Evolutionary conservation across 768 basidiomycete species (phyloP), one percentile per base, ranked within the genome.

Genomic region (Serendipita sp.): DNA sequence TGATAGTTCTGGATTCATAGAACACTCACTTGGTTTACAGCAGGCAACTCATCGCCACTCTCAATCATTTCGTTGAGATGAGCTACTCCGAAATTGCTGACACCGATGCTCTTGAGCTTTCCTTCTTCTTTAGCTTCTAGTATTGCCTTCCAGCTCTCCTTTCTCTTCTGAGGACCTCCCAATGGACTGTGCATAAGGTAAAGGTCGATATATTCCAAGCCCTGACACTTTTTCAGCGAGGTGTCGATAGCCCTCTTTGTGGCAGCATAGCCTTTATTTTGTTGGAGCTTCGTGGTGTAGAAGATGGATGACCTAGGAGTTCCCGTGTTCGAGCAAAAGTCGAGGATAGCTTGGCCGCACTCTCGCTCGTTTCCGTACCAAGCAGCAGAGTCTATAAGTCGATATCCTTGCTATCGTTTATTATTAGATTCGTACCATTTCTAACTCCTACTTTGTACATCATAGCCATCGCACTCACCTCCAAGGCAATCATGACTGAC

Each of bases 171-270:
- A 0, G 78, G 74, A 3, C 85, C 85, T 20, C 84, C 84, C 50
- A 83, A 75, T 3, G 86, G 84, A 16, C 80, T 80, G 66, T 88
- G 85, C 33, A 88, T 77, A 62, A 87, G 78, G 72, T 86, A 89
- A 7, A 88, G 72, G 67, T 88, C 85, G 64, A 87, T 81, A 62
- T 73, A 75, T 3, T 69, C 82, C n/a, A 86, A 73, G 0, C 79
- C 78, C 0, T 61, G 73, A 69, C 77, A 82, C 61, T 70, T 72
- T 26, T 78, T 69, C 20, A 87, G 69, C 2, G 82, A 84, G 45
- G 73, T 74, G 65, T 79, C 68, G 64, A 87, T 81, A 38, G 77
- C 72, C 61, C 77, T 74, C 63, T 71, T 75, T 24, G 78, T 76
- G 14, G 76, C 69, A 2, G 76, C 74, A 68, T 82, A 81, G 26